Evolutionary conservation across 352 stramenopile genomes (phyloP).

Genomic region (Peronospora belbahrii): DNA sequence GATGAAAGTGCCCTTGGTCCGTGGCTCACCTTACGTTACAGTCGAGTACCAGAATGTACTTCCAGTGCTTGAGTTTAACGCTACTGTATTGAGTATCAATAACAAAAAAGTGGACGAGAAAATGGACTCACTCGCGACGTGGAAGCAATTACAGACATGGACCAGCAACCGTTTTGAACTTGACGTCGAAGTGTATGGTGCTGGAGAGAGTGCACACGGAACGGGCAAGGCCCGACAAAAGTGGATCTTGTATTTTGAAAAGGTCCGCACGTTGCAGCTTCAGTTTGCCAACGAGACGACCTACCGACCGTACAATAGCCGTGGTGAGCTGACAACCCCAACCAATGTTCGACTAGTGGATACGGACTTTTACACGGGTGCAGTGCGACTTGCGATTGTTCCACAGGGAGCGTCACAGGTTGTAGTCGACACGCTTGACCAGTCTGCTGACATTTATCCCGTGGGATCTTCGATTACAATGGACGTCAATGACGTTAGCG

Average conservation of each 20-base stretch:
- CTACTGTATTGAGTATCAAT: constrained; percentile 51
- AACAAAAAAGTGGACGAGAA: constrained; percentile 27
- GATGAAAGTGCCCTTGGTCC: constrained; percentile 49
- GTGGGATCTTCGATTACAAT: constrained; percentile 35
- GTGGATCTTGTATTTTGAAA: constrained; percentile 71
- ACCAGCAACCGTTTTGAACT: constrained; percentile 59
- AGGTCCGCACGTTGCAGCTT: constrained; percentile 50
- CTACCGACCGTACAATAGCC: constrained; percentile 56
- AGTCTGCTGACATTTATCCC: constrained; percentile 47
- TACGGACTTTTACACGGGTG: constrained; percentile 53
- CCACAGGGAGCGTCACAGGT: constrained; percentile 21
- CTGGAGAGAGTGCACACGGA: constrained; percentile 17
- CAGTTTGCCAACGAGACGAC: constrained; percentile 63
- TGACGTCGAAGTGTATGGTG: constrained; percentile 57
- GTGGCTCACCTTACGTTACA: constrained; percentile 72
- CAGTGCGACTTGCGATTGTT: constrained; percentile 50
- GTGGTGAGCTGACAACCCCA: constrained; percentile 57
- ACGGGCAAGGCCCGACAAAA: constrained; percentile 35
- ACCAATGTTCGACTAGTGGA: constrained; percentile 67
- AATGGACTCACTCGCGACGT: constrained; percentile 7
- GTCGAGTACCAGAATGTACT: constrained; percentile 67
- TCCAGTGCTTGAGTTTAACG: constrained; percentile 67
- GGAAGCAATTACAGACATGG: constrained; percentile 36
- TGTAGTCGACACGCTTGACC: constrained; percentile 34
- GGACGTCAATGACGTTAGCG: constrained; percentile 16